Conservation (phyloP, 768 basidiomycete species). For the Lactarius akahatsu region DNA sequence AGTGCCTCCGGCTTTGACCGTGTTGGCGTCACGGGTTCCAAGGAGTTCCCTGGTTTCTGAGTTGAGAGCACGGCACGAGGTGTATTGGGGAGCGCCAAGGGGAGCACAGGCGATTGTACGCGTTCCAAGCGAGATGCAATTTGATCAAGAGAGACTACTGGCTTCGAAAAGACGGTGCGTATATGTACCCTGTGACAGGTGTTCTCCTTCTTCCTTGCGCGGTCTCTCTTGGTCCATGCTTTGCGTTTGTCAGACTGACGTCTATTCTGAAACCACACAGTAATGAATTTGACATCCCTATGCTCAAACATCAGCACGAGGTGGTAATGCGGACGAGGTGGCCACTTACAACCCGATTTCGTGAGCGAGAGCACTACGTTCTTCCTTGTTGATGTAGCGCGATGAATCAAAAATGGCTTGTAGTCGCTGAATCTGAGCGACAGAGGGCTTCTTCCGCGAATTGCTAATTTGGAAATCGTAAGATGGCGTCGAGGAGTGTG, state of each 20-base stretch:
- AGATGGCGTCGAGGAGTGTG: conserved; percentile 12
- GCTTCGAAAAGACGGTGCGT: conserved; percentile 25
- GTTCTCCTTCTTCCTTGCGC: conserved; percentile 25
- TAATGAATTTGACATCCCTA: conserved; percentile 28
- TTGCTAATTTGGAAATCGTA: conserved; percentile 8
- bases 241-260: conserved; percentile 30
- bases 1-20: conserved; percentile 24
- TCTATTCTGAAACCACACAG: conserved; percentile 29
- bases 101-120: not conserved
- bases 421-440: conserved; percentile 18
- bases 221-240: conserved; percentile 27
- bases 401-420: conserved; percentile 19
- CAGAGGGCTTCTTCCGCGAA: conserved; percentile 15
- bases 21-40: conserved; percentile 12
- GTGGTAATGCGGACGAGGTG: not conserved
- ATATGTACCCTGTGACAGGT: conserved; percentile 13
- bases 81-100: not conserved
- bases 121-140: conserved; percentile 56
- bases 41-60: conserved; percentile 19
- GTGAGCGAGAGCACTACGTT: conserved; percentile 12
- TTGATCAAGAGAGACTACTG: conserved; percentile 50
- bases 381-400: conserved; percentile 19
- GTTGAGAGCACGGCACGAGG: conserved; percentile 23
- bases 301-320: not conserved
- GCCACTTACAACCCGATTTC: conserved; percentile 16